Evolutionary conservation across 768 basidiomycete species (phyloP).

Genomic region (Leccinum subtestaceum): DNA sequence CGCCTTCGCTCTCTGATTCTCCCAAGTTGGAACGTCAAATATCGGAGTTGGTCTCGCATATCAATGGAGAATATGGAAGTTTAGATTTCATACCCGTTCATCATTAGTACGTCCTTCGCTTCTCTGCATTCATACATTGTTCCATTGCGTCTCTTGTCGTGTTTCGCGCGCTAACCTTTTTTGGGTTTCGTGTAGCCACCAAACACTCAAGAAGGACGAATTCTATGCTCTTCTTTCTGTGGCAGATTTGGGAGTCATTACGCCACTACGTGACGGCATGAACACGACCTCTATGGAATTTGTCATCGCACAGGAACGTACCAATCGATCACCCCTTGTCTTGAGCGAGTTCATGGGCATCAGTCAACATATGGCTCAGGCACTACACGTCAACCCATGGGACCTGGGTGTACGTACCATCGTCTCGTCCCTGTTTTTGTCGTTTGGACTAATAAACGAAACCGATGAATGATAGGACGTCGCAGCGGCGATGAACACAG

Average conservation of each 20-base stretch:
- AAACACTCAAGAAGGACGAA: slow-evolving; percentile 95
- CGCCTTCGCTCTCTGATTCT: slow-evolving; percentile 87
- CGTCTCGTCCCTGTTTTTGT: not conserved
- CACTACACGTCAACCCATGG: slow-evolving; percentile 94
- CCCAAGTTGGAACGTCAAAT: slow-evolving; percentile 92
- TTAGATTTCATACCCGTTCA: slow-evolving; percentile 96
- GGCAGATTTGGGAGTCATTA: slow-evolving; percentile 93
- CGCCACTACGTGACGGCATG: slow-evolving; percentile 96
- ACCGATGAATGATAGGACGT: slow-evolving; percentile 55
- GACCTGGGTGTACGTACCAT: slow-evolving; percentile 69
- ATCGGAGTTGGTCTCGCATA: slow-evolving; percentile 89
- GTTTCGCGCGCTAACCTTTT: not conserved
- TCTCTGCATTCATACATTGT: not conserved
- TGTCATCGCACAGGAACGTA: slow-evolving; percentile 86
- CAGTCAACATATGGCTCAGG: slow-evolving; percentile 85
- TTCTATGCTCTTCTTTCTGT: slow-evolving; percentile 94
- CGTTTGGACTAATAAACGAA: not conserved
- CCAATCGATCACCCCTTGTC: slow-evolving; percentile 82
- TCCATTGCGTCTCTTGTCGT: not conserved
- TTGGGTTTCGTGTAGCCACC: slow-evolving; percentile 59
- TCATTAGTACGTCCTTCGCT: slow-evolving; percentile 75
- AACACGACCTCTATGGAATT: slow-evolving; percentile 99
- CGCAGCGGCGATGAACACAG: slow-evolving; percentile 85
- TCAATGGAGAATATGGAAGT: slow-evolving; percentile 93
- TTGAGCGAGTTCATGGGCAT: slow-evolving; percentile 99